Base-by-base conservation (phyloP, 768 basidiomycete species). In the Pleurotus pulmonarius region DNA sequence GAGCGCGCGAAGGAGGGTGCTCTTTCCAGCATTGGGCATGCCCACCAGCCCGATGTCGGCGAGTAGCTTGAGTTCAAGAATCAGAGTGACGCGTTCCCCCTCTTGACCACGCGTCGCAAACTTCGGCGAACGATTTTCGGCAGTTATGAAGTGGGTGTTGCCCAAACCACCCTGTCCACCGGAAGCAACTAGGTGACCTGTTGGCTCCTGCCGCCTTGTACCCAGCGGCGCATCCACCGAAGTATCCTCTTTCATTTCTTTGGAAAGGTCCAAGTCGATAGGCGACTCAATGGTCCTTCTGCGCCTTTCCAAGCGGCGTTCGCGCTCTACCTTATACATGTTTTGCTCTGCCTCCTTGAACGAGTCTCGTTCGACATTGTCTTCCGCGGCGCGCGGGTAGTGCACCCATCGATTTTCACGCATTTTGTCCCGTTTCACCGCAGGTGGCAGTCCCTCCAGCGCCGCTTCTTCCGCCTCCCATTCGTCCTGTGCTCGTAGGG, bases 11-110 rank as follows among this genome's bases (percentile, higher is more conserved):
- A 98, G 76, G 2, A 99, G 72, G 0, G 97, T 98, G 70, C 92
- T 95, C 74, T 92, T 91, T 25, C 88, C 96, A 0, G 91, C 93
- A 63, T 98, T 99, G 5, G 97, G 97, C 75, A 97, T 86, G 0
- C 97, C 97, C 2, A 99, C 94, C 16, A 99, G 75, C 0, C 93
- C 97, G n/a, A 98, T 78, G 68, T 99, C 96, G 2, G 96, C 94
- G 3, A 95, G 78, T 5, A 96, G 79, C 69, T 98, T 98, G 59
- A 99, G 87, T 69, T 97, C 96, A 12, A 99, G 77, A 16, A 86
- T 80, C n/a, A 98, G 79, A 1, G 88, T 87, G 59, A 95, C 72
- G 4, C 83, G 78, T 63, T 93, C 90, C 9, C 90, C 93, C 3
- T 82, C 81, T 6, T 80, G 77, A 0, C 92, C 94, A 15, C 85